These are phyloP conservation scores for Chaetomiaceae sp. DNA, from an alignment of 2,329 filamentous ascomycete genomes.

Conservation along the genomic window DNA sequence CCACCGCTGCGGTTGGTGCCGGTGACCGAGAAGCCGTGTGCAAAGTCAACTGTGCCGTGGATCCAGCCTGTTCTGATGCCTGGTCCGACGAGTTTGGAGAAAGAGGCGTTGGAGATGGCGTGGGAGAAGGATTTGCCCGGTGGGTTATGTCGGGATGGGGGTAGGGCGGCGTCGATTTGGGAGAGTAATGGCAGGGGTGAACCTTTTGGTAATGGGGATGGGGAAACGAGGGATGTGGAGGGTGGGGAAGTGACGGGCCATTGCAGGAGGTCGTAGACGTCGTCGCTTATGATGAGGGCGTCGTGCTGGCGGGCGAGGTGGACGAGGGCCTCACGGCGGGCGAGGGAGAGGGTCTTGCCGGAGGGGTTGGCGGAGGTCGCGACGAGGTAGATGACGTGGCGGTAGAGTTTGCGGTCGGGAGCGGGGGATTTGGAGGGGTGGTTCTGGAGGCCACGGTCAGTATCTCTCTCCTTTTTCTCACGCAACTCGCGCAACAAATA, in stretches of 20 bases:
- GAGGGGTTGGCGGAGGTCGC: slow-evolving; percentile 89
- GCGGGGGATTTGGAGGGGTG: slow-evolving; percentile 51
- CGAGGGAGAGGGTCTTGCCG: slow-evolving; percentile 72
- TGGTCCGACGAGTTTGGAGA: slow-evolving; percentile 81
- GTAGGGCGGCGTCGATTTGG: slow-evolving; percentile 69
- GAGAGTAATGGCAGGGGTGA: slow-evolving; percentile 68
- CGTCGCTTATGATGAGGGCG: slow-evolving; percentile 79
- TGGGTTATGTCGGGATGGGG: slow-evolving; percentile 40
- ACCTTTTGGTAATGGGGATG: slow-evolving; percentile 14
- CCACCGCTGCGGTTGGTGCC: slow-evolving; percentile 55
- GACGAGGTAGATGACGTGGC: slow-evolving; percentile 82
- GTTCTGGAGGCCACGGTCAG: not conserved
- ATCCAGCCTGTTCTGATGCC: slow-evolving; percentile 86
- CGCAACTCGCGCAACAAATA: not conserved
- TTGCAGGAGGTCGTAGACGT: slow-evolving; percentile 90
- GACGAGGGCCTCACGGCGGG: slow-evolving; percentile 64
- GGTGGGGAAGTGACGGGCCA: slow-evolving; percentile 51
- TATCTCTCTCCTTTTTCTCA: not conserved
- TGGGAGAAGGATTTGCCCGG: slow-evolving; percentile 66
- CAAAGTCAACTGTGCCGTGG: slow-evolving; percentile 60
- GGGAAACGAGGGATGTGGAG: slow-evolving; percentile 8
- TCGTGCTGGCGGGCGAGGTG: slow-evolving; percentile 73
- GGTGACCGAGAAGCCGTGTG: slow-evolving; percentile 48
- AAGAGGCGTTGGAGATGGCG: slow-evolving; percentile 79
- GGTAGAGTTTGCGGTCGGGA: slow-evolving; percentile 71